Conservation (phyloP, 306 rosid species). For the Cercis canadensis region DNA sequence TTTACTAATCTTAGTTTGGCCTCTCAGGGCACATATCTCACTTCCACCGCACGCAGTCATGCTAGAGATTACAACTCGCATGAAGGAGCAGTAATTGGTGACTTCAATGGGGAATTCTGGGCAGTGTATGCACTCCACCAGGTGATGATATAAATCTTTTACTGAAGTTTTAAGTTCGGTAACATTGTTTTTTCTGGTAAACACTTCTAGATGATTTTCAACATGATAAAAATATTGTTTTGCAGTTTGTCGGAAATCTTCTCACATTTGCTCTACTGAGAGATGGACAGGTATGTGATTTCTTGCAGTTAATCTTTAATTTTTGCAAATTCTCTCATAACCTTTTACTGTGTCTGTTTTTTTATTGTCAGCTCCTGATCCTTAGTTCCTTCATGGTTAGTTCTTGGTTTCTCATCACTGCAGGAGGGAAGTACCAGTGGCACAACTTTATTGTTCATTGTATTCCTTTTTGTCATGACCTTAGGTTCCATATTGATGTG, state of each 20-base stretch:
- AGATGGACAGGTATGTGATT: constrained; percentile 62
- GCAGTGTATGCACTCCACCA: constrained; percentile 79
- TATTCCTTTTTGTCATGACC: constrained; percentile 78
- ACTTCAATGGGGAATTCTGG: constrained; percentile 97
- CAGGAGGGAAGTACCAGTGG: constrained; percentile 74
- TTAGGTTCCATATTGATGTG: constrained; percentile 81
- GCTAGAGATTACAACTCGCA: constrained; percentile 63
- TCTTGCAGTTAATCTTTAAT: constrained; percentile 32
- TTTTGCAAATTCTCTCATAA: constrained; percentile 11
- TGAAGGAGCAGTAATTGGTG: constrained; percentile 88
- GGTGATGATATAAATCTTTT: constrained; percentile 48
- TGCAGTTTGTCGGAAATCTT: constrained; percentile 95
- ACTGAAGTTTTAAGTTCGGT: background rate
- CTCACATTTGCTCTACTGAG: constrained; percentile 72
- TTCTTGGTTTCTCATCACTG: constrained; percentile 36
- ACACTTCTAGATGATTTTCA: constrained; percentile 5
- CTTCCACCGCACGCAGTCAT: constrained; percentile 83
- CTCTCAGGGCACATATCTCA: constrained; percentile 88
- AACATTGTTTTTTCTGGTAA: constrained; percentile 17
- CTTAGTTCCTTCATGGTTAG: constrained; percentile 1
- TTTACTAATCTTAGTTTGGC: constrained; percentile 36
- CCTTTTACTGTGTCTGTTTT: constrained; percentile 8
- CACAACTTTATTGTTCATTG: constrained; percentile 71
- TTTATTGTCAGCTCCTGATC: no score
- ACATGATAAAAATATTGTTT: constrained; percentile 8